phyloP scores from a whole-genome alignment of 2,329 filamentous ascomycete genomes.

The Botrytis hyacinthi region DNA sequence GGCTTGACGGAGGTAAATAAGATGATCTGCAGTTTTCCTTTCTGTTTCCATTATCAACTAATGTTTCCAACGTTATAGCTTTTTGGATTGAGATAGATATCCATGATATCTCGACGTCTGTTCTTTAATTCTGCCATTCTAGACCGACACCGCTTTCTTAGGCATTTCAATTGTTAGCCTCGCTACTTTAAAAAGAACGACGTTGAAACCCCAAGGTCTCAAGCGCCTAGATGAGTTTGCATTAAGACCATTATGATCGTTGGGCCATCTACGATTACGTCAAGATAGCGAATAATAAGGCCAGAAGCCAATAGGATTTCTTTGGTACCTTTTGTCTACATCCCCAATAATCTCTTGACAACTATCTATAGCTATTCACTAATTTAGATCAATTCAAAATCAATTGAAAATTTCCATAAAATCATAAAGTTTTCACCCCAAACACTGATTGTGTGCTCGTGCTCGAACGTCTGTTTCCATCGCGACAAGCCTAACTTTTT shows the following conservation, averaged over 20 bases:
- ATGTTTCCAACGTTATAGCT: not conserved
- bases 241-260: not conserved
- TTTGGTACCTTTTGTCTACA: not conserved
- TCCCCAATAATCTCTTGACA: not conserved
- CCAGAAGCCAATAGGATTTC: constrained; percentile 5
- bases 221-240: not conserved
- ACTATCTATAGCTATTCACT: not conserved
- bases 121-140: constrained; percentile 6
- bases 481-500: constrained; percentile 2
- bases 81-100: not conserved
- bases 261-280: not conserved
- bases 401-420: not conserved
- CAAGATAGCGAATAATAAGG: constrained; percentile 3
- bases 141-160: constrained; percentile 6
- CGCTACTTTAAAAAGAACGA: not conserved
- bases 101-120: not conserved
- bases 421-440: not conserved
- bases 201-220: not conserved
- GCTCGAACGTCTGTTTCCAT: constrained; percentile 14
- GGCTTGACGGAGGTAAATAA: constrained; percentile 64
- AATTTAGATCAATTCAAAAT: not conserved
- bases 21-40: constrained; percentile 23
- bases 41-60: not conserved
- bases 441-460: constrained; percentile 12
- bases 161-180: not conserved